Evolutionary conservation across 2,329 filamentous ascomycete genomes (phyloP).

Genomic region (Trichoderma pleuroti): DNA sequence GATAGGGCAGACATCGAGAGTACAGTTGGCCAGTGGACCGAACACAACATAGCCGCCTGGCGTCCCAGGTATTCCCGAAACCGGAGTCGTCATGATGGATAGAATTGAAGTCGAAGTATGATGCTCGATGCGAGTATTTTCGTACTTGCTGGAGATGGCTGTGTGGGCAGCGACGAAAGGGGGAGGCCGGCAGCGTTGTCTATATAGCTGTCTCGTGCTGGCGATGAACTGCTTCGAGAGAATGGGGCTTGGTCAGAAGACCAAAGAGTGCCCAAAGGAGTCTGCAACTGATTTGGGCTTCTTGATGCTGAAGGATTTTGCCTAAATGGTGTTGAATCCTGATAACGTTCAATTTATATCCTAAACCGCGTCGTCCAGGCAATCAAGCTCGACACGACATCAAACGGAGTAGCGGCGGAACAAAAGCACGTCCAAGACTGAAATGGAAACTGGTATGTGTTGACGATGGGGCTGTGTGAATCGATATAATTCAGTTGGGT

Average conservation of each 20-base stretch:
- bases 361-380: not conserved
- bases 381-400: not conserved
- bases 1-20: slow-evolving; percentile 43
- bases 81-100: not conserved
- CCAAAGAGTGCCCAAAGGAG: not conserved
- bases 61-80: not conserved
- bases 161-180: not conserved
- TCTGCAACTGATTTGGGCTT: not conserved
- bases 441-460: not conserved
- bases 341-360: not conserved
- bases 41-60: slow-evolving; percentile 29
- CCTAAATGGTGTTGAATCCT: not conserved
- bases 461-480: not conserved
- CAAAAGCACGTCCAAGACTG: not conserved
- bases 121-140: not conserved
- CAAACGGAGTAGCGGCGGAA: not conserved
- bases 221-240: not conserved
- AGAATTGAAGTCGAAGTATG: not conserved
- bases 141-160: not conserved
- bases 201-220: not conserved
- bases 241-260: not conserved
- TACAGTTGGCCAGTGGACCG: slow-evolving; percentile 45
- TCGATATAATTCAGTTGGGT: not conserved
- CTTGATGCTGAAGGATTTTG: not conserved
- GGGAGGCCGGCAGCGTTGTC: not conserved